Base-by-base conservation (phyloP, 73 alveolate species). In the Strombidium stylifer region DNA sequence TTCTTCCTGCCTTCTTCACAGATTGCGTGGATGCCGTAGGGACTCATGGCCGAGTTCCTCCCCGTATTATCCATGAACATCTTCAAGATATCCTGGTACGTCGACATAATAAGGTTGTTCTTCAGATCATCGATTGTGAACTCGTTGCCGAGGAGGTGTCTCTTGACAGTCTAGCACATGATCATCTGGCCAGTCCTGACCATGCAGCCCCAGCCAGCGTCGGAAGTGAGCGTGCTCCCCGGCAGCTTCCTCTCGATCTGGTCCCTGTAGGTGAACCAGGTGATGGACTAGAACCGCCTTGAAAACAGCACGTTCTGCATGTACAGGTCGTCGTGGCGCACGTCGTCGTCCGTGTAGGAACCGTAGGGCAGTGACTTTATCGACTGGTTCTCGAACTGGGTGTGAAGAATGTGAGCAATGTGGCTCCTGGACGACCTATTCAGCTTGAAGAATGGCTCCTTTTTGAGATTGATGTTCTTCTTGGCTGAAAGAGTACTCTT, bases 161-260 rank as follows among this genome's bases (percentile, higher is more conserved):
- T 84, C 51, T 57, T 53, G 31, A 84, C 21, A 11, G 81, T 90
- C 27, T 76, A 37, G 26, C 77, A 69, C 71, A 84, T 56, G 14
- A 84, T 44, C 94, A 84, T 84, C 59, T 84, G 87, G 1, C 94
- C 94, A 34, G 90, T 77, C 6, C 94, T 46, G 12, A 84, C 37
- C 94, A 84, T 84, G 69, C 94, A 84, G 23, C 94, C 94, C 94
- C 94, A 84, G 0, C 94, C 94, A 7, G 81, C 46, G 59, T 84
- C 94, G 15, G 85, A 31, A 0, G 81, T 69, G 52, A 76, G 76
- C 15, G 53, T 84, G 0, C 77, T 40, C 23, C 50, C 54, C 4
- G 3, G 42, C 1, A 64, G 2, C 5, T 49, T 35, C 3, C 3
- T 12, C 21, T 64, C 78, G n/a, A 64, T 20, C n/a, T 47, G 66